Evolutionary conservation across 2,329 filamentous ascomycete genomes (phyloP), one percentile per base, ranked within the genome.

Genomic region (Nigrospora sphaerica): DNA sequence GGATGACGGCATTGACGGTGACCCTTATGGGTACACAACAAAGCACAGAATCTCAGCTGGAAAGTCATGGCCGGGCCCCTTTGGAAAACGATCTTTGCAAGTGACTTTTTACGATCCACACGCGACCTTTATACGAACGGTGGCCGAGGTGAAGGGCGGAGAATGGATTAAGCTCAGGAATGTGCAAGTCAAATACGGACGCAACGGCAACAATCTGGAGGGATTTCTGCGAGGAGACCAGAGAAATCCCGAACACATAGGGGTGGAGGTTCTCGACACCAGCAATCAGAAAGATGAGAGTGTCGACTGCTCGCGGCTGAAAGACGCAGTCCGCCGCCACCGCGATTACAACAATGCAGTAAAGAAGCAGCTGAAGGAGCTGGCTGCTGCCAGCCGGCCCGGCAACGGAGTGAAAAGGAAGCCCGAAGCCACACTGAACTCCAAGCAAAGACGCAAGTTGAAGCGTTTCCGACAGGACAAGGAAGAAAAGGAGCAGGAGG

Each of bases 31-130:
- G n/a, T 85, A 87, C 56, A 65, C 65, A 49, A 43, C 52, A 43
- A 60, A 53, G 41, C 59, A 56, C 47, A 42, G 49, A 9, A 62
- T 57, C 19, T 54, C 61, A 23, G 60, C 61, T 17, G 48, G 46
- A 16, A 50, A 46, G 3, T 61, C 65, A n/a, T 95, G 87, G 86
- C 68, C 70, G 2, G 89, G 90, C 0, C 91, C 91, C 0, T 84
- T 71, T 54, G 91, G 90, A 2, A 81, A 83, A 57, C 71, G 78
- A 58, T 84, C 82, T 1, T 70, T 96, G 44, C 81, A 84, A 54
- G 66, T 96, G 19, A 85, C 81, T 28, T 73, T 86, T 28, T 95
- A 74, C 62, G 80, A 84, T 13, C 78, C 78, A 0, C 86, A 95
- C 61, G 79, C 81, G 1, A 55, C 60, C 1, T 79, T 69, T 51